Conservation (phyloP, 768 basidiomycete species). For the Vishniacozyma victoriae region DNA sequence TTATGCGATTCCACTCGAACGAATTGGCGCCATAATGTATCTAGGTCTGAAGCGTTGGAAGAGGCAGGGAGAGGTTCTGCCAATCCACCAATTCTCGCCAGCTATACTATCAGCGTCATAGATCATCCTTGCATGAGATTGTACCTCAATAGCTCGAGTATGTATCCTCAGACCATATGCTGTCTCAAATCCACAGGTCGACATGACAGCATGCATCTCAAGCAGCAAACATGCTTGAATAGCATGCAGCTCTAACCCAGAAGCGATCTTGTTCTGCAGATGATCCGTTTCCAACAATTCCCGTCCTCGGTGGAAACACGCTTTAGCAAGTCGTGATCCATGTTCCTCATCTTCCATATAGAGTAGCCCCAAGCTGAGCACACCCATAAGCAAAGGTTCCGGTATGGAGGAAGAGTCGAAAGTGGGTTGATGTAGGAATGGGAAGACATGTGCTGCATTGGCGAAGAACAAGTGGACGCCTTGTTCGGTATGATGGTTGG, state of each 20-base stretch:
- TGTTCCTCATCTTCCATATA: slow-evolving; percentile 9
- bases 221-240: slow-evolving; percentile 26
- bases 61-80: slow-evolving; percentile 25
- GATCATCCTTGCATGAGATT: background rate
- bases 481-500: background rate
- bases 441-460: slow-evolving; percentile 13
- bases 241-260: slow-evolving; percentile 1
- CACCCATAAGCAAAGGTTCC: slow-evolving; percentile 11
- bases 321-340: slow-evolving; percentile 5
- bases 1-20: slow-evolving; percentile 50
- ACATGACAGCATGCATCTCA: slow-evolving; percentile 15
- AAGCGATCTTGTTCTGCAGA: background rate
- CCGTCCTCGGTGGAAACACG: slow-evolving; percentile 6
- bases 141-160: slow-evolving; percentile 18
- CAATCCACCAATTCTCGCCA: slow-evolving; percentile 20
- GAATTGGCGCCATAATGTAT: slow-evolving; percentile 23
- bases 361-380: slow-evolving; percentile 14
- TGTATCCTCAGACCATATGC: slow-evolving; percentile 18
- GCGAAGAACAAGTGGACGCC: slow-evolving; percentile 20
- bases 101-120: slow-evolving; percentile 1
- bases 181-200: slow-evolving; percentile 7
- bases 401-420: slow-evolving; percentile 10
- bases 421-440: slow-evolving; percentile 26
- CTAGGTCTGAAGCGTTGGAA: slow-evolving; percentile 12
- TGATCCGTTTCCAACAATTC: slow-evolving; percentile 8